These are phyloP conservation scores for Trametes villosa DNA, from an alignment of 768 basidiomycete species.

Conservation along the genomic window DNA sequence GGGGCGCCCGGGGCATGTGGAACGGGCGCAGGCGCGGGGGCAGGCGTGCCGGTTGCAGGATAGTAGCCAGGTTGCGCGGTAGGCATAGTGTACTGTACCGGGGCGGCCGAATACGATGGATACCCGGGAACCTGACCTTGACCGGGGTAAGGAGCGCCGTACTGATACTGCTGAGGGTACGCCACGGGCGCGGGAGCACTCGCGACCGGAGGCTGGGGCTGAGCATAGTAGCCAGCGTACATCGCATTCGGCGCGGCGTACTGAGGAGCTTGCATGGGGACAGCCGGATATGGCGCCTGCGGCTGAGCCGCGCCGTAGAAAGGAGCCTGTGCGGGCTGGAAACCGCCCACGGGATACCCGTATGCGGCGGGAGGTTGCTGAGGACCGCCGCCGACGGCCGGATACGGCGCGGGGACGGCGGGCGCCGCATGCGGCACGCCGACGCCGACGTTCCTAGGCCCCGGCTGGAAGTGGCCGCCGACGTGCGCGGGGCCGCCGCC, in stretches of 20 bases:
- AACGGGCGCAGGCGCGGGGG: not conserved
- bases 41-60: not conserved
- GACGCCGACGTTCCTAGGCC: slow-evolving; percentile 12
- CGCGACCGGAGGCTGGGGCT: slow-evolving; percentile 5
- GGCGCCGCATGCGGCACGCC: not conserved
- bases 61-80: slow-evolving; percentile 1
- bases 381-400: slow-evolving; percentile 6
- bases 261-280: not conserved
- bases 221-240: not conserved
- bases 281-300: not conserved
- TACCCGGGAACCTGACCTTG: slow-evolving; percentile 2
- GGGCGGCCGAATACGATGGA: not conserved
- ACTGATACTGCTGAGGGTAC: slow-evolving; percentile 10
- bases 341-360: not conserved
- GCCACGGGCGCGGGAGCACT: not conserved
- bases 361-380: not conserved
- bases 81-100: slow-evolving; percentile 1
- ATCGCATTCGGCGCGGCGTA: not conserved
- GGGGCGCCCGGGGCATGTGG: not conserved
- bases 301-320: not conserved
- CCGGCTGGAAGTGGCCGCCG: slow-evolving; percentile 10
- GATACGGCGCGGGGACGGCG: slow-evolving; percentile 10
- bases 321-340: not conserved
- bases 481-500: slow-evolving; percentile 1
- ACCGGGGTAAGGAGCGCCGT: not conserved